Evolutionary conservation across 1,284 basidiomycete genomes (phyloP), one percentile per base, ranked within the genome.

Genomic region (Ustilago trichophora): DNA sequence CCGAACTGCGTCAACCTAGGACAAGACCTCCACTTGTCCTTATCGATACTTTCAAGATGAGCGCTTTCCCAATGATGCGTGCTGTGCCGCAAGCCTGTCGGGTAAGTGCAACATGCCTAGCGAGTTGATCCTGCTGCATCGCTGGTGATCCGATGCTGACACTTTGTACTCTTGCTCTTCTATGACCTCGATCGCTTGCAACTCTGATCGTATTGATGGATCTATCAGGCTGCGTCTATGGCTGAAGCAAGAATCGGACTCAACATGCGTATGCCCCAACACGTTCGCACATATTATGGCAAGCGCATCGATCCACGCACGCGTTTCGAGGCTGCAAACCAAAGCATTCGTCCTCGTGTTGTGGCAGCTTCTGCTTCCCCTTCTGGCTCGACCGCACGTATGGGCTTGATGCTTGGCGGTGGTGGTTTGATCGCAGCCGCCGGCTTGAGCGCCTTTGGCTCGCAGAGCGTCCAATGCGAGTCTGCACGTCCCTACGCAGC

Each of bases 401-500:
- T 55, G 42, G 62, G 43, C 5, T 25, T 65, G 19, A 47, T 65
- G 46, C 55, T 65, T 34, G 62, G 35, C 12, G 54, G 54, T n/a
- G 60, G 60, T n/a, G 45, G 50, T 6, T 32, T 65, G 32, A 44
- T 65, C 38, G 50, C 42, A 6, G 62, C 55, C 9, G 55, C 51
- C 15, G 62, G 62, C 5, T 27, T 58, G 18, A 35, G 34, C 43
- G 50, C 55, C 3, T 65, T 65, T 25, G 33, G 37, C 4, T 57
- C 45, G 1, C 21, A 27, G 6, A 21, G n/a, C 4, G 34, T 65
- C 15, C 55, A 58, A 4, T 55, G 50, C 47, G 62, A 65, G 22
- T 51, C 62, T 10, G 55, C 62, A 2, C 55, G 55, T 16, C 51
- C 62, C 13, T 65, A 65, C 38, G 62, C 62, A 8, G 44, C 51